Conservation (phyloP, 1,284 basidiomycete genomes). For the Cryptococcus amylolentus region DNA sequence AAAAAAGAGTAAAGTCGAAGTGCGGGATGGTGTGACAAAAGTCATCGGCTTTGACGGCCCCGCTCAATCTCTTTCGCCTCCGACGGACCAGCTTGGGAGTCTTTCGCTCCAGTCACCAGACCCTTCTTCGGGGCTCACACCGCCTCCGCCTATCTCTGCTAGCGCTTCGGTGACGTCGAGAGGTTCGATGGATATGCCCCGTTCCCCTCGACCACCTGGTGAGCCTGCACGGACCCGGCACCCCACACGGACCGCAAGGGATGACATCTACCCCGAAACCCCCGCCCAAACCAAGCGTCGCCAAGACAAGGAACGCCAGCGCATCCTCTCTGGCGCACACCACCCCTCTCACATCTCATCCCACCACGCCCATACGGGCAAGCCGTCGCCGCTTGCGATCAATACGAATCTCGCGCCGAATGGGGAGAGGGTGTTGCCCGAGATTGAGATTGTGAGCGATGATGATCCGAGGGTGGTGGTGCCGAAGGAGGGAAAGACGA, state of each 20-base stretch:
- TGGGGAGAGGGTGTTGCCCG: slow-evolving; percentile 35
- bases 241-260: not conserved
- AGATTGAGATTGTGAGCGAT: slow-evolving; percentile 48
- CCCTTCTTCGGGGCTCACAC: slow-evolving; percentile 3
- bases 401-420: slow-evolving; percentile 17
- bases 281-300: slow-evolving; percentile 43
- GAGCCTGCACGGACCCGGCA: not conserved
- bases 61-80: slow-evolving; percentile 8
- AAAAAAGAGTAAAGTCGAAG: slow-evolving; percentile 22
- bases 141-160: slow-evolving; percentile 11
- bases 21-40: slow-evolving; percentile 27
- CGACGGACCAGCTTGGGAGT: not conserved
- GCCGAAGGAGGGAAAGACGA: slow-evolving; percentile 33
- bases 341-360: not conserved
- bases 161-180: slow-evolving; percentile 1
- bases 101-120: slow-evolving; percentile 1
- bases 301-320: slow-evolving; percentile 40
- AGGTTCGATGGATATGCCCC: not conserved
- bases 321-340: not conserved
- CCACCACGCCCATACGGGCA: slow-evolving; percentile 1
- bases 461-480: slow-evolving; percentile 46
- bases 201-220: not conserved
- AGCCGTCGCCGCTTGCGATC: slow-evolving; percentile 13
- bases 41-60: slow-evolving; percentile 39
- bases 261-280: slow-evolving; percentile 39